phyloP scores from a whole-genome alignment of 768 basidiomycete species.

The Collybiopsis confluens region DNA sequence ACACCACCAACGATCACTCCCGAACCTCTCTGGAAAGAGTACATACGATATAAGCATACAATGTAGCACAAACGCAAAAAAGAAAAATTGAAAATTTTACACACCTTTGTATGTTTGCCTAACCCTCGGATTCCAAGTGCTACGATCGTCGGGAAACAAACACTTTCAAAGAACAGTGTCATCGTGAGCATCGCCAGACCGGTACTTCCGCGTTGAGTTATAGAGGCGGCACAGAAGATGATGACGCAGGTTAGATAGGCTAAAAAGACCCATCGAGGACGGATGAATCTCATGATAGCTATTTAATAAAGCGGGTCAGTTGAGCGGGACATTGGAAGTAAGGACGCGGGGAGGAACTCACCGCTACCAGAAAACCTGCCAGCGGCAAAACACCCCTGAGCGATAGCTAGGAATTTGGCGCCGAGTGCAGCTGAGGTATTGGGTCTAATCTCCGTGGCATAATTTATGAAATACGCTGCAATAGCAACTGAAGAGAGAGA shows the following conservation, averaged over 20 bases:
- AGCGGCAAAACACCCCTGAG: conserved; percentile 28
- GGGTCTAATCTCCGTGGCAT: conserved; percentile 24
- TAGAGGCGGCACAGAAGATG: conserved; percentile 24
- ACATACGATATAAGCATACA: neutral
- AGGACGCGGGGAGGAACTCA: conserved; percentile 10
- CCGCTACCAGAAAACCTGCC: conserved; percentile 28
- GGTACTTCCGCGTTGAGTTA: conserved; percentile 24
- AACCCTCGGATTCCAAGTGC: conserved; percentile 28
- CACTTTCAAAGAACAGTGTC: conserved; percentile 31
- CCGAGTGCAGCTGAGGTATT: conserved; percentile 20
- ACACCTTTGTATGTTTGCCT: conserved; percentile 28
- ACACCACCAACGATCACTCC: conserved; percentile 29
- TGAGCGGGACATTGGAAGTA: neutral
- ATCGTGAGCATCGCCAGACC: conserved; percentile 27
- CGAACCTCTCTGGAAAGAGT: conserved; percentile 23
- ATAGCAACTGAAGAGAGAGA: conserved; percentile 25
- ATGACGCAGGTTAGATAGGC: conserved; percentile 23
- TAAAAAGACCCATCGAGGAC: conserved; percentile 26
- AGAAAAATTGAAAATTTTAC: neutral
- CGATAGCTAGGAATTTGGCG: conserved; percentile 27
- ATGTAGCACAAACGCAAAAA: neutral
- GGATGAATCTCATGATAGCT: conserved; percentile 25
- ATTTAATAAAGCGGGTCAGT: neutral
- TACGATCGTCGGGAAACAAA: conserved; percentile 32
- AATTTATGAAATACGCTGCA: conserved; percentile 31